Conservation (phyloP, 2,329 filamentous ascomycete species). For the Claviceps africana region DNA sequence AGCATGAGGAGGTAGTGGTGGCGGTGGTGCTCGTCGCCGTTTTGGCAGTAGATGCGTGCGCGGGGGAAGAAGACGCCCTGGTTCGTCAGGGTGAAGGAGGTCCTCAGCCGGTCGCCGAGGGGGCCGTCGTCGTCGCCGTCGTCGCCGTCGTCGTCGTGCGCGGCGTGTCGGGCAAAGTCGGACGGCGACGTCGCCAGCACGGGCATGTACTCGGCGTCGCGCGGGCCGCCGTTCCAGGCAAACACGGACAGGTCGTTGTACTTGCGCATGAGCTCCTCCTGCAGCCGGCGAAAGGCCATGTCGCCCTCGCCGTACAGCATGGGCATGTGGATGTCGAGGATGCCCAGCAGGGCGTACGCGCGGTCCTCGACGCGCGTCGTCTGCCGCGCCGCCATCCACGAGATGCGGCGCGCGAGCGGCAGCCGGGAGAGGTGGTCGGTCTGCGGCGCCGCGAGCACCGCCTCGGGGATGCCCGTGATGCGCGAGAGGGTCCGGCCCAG, state of each 20-base stretch:
- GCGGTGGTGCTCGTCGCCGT: not conserved
- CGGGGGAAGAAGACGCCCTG: not conserved
- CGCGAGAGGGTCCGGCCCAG: constrained; percentile 9
- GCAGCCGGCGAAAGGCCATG: constrained; percentile 9
- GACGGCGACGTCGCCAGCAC: not conserved
- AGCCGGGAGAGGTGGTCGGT: not conserved
- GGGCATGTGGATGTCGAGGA: constrained; percentile 15
- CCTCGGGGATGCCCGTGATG: constrained; percentile 8
- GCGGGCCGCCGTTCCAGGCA: constrained; percentile 8
- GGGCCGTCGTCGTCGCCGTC: not conserved
- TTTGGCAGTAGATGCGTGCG: not conserved
- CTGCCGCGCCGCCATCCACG: constrained; percentile 11
- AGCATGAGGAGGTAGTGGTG: not conserved
- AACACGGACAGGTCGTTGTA: constrained; percentile 12
- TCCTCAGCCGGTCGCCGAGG: not conserved
- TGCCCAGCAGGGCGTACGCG: constrained; percentile 14
- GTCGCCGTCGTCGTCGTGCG: not conserved
- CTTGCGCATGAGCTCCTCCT: constrained; percentile 12
- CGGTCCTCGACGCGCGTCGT: constrained; percentile 13
- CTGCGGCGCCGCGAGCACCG: not conserved
- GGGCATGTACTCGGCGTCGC: not conserved
- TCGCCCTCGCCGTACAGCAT: constrained; percentile 13
- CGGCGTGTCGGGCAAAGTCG: not conserved
- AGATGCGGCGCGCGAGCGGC: constrained; percentile 11
- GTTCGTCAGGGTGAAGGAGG: not conserved